phyloP scores from a whole-genome alignment of 73 alveolate species.

The Paramecium octaurelia region DNA sequence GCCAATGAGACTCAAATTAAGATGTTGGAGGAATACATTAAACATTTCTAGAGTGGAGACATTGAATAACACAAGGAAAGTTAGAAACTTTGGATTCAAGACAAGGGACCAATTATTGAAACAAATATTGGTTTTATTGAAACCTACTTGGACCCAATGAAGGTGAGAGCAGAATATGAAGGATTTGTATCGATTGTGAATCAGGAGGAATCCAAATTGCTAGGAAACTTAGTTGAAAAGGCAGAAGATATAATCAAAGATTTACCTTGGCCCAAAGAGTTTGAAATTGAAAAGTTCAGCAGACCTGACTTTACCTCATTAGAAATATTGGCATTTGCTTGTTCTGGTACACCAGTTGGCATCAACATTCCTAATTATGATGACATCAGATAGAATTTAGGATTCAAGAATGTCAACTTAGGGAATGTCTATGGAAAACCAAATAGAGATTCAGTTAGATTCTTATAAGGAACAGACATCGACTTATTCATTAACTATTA shows the following conservation, averaged over 20 bases:
- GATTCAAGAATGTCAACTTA: conserved; percentile 89
- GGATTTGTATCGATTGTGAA: conserved; percentile 94
- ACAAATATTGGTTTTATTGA: conserved; percentile 95
- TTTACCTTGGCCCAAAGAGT: conserved; percentile 96
- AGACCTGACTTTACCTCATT: conserved; percentile 89
- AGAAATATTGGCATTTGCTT: conserved; percentile 85
- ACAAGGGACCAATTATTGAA: conserved; percentile 91
- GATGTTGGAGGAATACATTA: conserved; percentile 81
- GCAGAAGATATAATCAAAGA: conserved; percentile 76
- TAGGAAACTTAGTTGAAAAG: conserved; percentile 75
- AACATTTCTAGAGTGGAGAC: conserved; percentile 90
- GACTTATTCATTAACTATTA: conserved; percentile 70
- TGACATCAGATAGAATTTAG: conserved; percentile 85
- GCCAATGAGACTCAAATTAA: conserved; percentile 84
- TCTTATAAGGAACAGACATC: conserved; percentile 73
- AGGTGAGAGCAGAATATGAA: conserved; percentile 91
- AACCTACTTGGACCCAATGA: conserved; percentile 87
- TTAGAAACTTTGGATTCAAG: conserved; percentile 95
- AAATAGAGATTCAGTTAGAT: conserved; percentile 70
- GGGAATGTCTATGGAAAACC: conserved; percentile 76
- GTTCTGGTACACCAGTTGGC: conserved; percentile 91
- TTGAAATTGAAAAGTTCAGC: conserved; percentile 83
- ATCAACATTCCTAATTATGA: conserved; percentile 92
- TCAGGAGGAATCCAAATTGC: conserved; percentile 77
- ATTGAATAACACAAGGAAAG: conserved; percentile 87